Base-by-base conservation (phyloP, 2,329 filamentous ascomycete genomes). In the Sarocladium oryzae region DNA sequence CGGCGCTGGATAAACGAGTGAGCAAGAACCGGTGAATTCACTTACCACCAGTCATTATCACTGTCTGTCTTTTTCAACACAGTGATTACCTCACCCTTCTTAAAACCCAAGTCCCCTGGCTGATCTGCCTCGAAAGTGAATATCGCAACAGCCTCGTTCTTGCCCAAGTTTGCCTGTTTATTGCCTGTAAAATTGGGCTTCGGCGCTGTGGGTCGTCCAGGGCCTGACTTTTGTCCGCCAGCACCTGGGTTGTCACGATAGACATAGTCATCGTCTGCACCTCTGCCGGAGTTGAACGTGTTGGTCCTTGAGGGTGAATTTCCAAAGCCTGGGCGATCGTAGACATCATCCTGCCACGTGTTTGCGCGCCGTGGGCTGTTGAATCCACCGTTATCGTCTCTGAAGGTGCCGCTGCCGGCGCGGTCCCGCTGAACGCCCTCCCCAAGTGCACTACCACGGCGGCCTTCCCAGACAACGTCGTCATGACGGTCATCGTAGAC, bases 51-150 rank as follows among this genome's bases (percentile, higher is more conserved):
- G 67, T 97, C 92, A 52, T 90, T 91, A 53, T 89, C 87, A 60
- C 87, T 96, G 4, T 97, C 89, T 4, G 92, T 97, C 69, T 88
- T 87, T 75, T 99, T 96, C 52, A 95, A 67, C 53, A 99, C 90
- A 1, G 90, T 96, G 57, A 99, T 96, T 52, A 97, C 69, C 26
- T 99, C 93, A 18, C 93, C 93, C 76, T 99, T 99, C 74, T 95
- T 96, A 71, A 99, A 99, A 0, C 86, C 89, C 52, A 97, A 67
- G 66, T 99, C 92, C 4, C 92, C 92, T 0, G 89, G 84, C 67
- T 96, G 91, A 61, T 96, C 92, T 0, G 90, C 85, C 56, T 97
- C 92, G 64, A 99, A 99, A 2, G 88, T 96, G 69, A 88, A 97
- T 55, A 96, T 76, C 2, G 93, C 93, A 18, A 96, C 77, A 0